A percentile compares a stretch with the other conserved stretches of the same genome.
Conservation (phyloP, 2,329 filamentous ascomycete species). For the Parastagonospora avenae region DNA sequence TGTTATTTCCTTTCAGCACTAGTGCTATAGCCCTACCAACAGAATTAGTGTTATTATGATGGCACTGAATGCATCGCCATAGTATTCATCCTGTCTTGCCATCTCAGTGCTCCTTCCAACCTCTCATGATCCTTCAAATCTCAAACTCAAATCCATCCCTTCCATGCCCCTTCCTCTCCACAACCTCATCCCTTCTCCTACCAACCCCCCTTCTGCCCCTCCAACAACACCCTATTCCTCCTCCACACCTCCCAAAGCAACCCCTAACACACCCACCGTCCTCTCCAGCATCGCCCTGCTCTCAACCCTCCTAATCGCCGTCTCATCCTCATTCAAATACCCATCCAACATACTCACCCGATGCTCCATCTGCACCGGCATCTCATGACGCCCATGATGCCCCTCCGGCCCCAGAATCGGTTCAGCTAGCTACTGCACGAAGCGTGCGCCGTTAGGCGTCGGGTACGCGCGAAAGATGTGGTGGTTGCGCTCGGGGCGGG, state of each 20-base stretch:
- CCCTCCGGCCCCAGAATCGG: neutral
- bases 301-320: neutral
- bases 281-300: neutral
- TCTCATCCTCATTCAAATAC: neutral
- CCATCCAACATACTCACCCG: neutral
- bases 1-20: too few relatives aligned
- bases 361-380: neutral
- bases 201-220: neutral
- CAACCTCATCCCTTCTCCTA: neutral
- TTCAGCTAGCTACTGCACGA: neutral
- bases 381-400: neutral
- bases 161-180: neutral
- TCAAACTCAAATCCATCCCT: too few relatives aligned
- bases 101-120: too few relatives aligned
- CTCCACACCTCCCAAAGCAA: neutral
- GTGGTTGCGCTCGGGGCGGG: neutral
- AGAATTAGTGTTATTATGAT: too few relatives aligned
- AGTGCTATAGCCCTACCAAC: too few relatives aligned
- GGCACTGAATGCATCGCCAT: too few relatives aligned
- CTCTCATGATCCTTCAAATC: too few relatives aligned
- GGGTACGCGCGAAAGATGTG: neutral
- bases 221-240: neutral
- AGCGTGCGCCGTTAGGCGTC: neutral
- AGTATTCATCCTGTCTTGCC: too few relatives aligned
- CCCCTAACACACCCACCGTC: neutral